Base-by-base conservation (phyloP, 306 rosid species). In the Cucurbita maxima region DNA sequence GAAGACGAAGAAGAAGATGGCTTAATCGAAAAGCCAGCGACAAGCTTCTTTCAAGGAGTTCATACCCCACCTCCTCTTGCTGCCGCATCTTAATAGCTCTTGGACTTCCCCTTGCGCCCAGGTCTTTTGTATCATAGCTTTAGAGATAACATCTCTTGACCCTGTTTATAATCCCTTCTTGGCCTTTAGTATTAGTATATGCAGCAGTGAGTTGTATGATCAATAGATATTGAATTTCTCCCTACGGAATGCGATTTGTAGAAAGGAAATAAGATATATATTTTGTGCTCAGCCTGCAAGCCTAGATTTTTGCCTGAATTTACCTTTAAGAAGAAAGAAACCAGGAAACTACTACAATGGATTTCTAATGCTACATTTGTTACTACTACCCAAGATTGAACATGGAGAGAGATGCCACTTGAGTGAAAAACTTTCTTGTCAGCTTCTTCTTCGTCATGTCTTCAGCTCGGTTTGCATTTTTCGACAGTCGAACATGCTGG, bases 1-100 rank as follows among this genome's bases (percentile, higher is more conserved):
- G 98, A 87, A 58, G 97, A 82, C 1, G 94, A 77, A 1, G 77
- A 80, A 11, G 83, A 79, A 75, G 83, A 53, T 1, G 37, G 30
- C 73, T 69, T 73, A 20, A 57, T 64, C 30, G 63, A 56, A 41
- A 74, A 52, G 44, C 67, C 88, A 58, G 50, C 77, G 3, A 68
- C 79, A 36, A 73, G 81, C 77, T 76, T 86, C 84, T 77, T 87
- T 50, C 79, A 47, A 48, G 96, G 88, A 73, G 71, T 74, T 81
- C 82, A 79, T 71, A 77, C 86, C 6, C 73, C 86, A 37, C 82
- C 77, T 45, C 88, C 92, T 13, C 40, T 90, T 76, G 88, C 91
- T 70, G 87, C 91, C 68, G 84, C 91, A 69, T 83, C 88, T 61
- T 92, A 81, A 78, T 54, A 53, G 57, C 16, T 8, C 71, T 8